Evolutionary conservation across 768 basidiomycete species (phyloP).

Genomic region (Pholiota conissans): DNA sequence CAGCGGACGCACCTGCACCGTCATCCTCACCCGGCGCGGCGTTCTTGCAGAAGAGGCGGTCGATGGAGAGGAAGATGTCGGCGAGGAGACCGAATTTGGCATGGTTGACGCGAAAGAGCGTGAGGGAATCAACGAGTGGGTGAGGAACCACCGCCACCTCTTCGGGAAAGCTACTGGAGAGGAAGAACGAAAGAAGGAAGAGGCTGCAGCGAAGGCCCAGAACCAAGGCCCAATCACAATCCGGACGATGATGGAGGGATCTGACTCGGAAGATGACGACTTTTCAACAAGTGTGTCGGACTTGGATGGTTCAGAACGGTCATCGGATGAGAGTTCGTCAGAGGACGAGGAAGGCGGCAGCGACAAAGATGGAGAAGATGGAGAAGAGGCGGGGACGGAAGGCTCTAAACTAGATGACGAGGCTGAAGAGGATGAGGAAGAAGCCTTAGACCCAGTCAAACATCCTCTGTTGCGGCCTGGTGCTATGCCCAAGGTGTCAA

Average conservation of each 20-base stretch:
- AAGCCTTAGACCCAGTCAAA: slow-evolving; percentile 47
- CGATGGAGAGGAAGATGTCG: slow-evolving; percentile 42
- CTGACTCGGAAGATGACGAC: slow-evolving; percentile 46
- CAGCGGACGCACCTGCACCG: slow-evolving; percentile 66
- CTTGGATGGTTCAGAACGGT: slow-evolving; percentile 34
- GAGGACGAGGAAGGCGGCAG: slow-evolving; percentile 19
- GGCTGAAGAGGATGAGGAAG: slow-evolving; percentile 30
- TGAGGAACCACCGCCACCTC: slow-evolving; percentile 50
- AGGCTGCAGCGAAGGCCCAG: slow-evolving; percentile 7
- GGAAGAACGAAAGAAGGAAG: slow-evolving; percentile 16
- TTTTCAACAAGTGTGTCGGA: slow-evolving; percentile 37
- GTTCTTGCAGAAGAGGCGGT: slow-evolving; percentile 27
- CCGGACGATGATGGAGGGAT: slow-evolving; percentile 33
- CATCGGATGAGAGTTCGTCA: slow-evolving; percentile 25
- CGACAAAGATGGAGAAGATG: slow-evolving; percentile 20
- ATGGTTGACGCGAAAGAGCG: slow-evolving; percentile 74
- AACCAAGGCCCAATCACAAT: slow-evolving; percentile 7
- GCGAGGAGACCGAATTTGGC: slow-evolving; percentile 64
- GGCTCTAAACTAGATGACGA: slow-evolving; percentile 28
- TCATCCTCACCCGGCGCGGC: slow-evolving; percentile 48
- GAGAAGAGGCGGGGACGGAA: neutral
- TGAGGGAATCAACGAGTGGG: slow-evolving; percentile 66
- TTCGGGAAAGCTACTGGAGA: slow-evolving; percentile 46
- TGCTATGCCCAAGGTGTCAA: slow-evolving; percentile 70
- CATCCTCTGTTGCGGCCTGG: slow-evolving; percentile 69